Percentiles rank a stretch among this genome's conserved stretches.
Conservation (phyloP, 257 asterid species). For the Eustoma russellianum region DNA sequence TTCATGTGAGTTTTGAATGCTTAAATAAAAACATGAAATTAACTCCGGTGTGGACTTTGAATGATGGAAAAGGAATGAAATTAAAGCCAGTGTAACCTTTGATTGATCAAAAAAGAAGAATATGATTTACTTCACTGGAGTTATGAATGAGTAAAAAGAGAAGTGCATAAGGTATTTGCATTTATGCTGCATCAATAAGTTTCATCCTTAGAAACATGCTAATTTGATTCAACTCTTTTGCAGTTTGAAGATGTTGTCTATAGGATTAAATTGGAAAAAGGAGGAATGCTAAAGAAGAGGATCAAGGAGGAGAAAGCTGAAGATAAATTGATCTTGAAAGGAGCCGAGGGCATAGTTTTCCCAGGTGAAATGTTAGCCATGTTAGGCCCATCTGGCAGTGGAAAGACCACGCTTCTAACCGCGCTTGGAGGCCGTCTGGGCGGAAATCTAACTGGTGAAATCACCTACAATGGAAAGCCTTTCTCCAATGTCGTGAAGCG, state of each 20-base stretch:
- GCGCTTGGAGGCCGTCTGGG: conserved; percentile 62
- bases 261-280: conserved; percentile 25
- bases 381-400: conserved; percentile 94
- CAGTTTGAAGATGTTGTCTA: conserved; percentile 68
- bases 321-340: conserved; percentile 52
- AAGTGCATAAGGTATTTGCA: neutral
- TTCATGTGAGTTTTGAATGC: no score
- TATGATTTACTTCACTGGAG: neutral
- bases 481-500: conserved; percentile 50
- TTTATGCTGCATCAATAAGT: neutral
- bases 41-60: no score
- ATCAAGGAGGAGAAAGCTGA: conserved; percentile 11
- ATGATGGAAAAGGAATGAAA: no score
- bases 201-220: neutral
- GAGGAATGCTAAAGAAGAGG: conserved; percentile 17
- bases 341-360: conserved; percentile 46
- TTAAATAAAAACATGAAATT: no score
- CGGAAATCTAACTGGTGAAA: conserved; percentile 38
- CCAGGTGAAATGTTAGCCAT: conserved; percentile 80
- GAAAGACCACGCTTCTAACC: conserved; percentile 72
- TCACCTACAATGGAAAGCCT: conserved; percentile 51
- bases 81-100: no score
- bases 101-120: neutral
- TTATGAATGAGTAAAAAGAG: neutral
- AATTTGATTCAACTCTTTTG: conserved; percentile 2